Conservation (phyloP, 257 asterid genomes). For the Parsonsia alboflavescens region DNA sequence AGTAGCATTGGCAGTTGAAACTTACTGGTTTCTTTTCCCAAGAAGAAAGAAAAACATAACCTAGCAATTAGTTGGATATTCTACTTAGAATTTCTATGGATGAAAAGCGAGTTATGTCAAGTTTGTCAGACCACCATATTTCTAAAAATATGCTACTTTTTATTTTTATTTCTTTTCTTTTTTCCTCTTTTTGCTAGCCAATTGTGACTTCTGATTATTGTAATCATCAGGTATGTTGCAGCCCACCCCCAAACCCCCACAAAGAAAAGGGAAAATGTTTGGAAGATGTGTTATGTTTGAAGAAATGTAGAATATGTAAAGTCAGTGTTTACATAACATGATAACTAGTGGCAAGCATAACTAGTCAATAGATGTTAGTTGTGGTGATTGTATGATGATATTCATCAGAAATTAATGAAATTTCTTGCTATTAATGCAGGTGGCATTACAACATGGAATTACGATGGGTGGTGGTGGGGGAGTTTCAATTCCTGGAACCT, state of each 20-base stretch:
- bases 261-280: background rate
- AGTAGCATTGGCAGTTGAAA: background rate
- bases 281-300: background rate
- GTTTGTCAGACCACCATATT: background rate
- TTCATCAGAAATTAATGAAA: background rate
- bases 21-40: background rate
- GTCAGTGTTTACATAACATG: background rate
- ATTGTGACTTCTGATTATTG: background rate
- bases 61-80: no score
- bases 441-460: conserved; percentile 85
- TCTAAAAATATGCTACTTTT: background rate
- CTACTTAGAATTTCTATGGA: background rate
- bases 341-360: background rate
- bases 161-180: background rate
- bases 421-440: conserved; percentile 45
- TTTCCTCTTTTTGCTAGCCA: background rate
- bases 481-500: conserved; percentile 89
- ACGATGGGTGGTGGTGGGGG: conserved; percentile 99
- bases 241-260: background rate
- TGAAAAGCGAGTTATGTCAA: background rate
- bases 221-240: background rate
- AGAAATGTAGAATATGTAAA: background rate
- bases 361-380: background rate
- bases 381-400: background rate
- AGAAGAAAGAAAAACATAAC: no score